These are phyloP conservation scores for Globisporangium spiculum DNA, from an alignment of 352 stramenopile genomes.

Conservation along the genomic window DNA sequence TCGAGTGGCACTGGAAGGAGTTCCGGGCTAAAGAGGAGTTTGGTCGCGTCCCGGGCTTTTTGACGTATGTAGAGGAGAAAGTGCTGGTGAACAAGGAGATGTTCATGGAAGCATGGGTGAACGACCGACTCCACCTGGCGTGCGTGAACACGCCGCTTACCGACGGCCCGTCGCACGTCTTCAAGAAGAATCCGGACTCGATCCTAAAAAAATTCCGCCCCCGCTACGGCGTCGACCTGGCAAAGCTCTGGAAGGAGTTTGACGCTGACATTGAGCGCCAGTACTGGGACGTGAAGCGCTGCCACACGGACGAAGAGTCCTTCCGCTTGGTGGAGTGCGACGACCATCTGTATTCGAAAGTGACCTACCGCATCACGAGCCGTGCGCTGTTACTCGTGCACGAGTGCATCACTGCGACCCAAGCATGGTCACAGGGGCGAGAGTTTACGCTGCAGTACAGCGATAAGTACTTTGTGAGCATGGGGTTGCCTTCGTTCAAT, in stretches of 20 bases:
- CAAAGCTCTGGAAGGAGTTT: constrained; percentile 2
- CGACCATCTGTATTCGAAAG: constrained; percentile 3
- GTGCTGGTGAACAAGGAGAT: constrained; percentile 7
- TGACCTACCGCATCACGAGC: background rate
- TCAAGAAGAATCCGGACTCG: constrained; percentile 10
- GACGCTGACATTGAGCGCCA: constrained; percentile 3
- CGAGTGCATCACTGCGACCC: background rate
- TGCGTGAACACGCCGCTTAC: background rate
- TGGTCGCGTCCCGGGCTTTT: background rate
- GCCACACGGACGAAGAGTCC: constrained; percentile 1
- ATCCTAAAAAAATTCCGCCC: constrained; percentile 8
- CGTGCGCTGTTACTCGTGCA: constrained; percentile 5
- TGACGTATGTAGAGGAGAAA: background rate
- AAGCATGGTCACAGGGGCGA: background rate
- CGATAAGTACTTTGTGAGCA: constrained; percentile 9
- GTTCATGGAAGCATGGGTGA: constrained; percentile 5
- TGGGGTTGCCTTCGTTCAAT: background rate
- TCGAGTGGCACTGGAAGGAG: background rate
- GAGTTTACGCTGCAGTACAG: background rate
- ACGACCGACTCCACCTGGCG: background rate
- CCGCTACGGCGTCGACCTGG: background rate
- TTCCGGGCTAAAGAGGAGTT: constrained; percentile 5
- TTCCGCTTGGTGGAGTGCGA: constrained; percentile 1
- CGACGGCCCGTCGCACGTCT: background rate
- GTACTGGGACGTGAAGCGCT: constrained; percentile 6